phyloP scores from a whole-genome alignment of 257 asterid species.

The Schizonepeta tenuifolia region DNA sequence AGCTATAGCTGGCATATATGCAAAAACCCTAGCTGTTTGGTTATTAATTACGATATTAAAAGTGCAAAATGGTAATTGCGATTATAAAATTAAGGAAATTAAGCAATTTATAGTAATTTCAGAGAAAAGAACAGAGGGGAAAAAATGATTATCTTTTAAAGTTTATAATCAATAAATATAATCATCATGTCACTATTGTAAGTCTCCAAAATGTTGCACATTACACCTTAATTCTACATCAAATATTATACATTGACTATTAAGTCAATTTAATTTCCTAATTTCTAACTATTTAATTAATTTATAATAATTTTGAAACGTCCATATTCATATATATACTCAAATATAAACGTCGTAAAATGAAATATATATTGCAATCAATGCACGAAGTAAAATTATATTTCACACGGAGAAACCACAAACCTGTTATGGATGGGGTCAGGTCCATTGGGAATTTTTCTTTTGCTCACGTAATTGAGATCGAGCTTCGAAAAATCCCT shows the following conservation, averaged over 20 bases:
- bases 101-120: background rate
- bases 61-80: no score
- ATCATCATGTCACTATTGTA: no score
- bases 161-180: no score
- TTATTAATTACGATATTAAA: background rate
- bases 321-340: background rate
- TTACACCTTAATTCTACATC: no score
- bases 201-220: no score
- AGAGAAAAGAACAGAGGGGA: background rate
- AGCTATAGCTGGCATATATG: constrained; percentile 12
- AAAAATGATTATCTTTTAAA: no score
- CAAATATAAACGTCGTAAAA: background rate
- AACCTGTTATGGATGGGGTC: constrained; percentile 95
- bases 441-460: constrained; percentile 86
- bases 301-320: no score
- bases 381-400: background rate
- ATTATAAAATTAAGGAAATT: background rate
- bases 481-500: constrained; percentile 29
- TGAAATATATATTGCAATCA: background rate
- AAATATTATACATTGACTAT: no score
- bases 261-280: no score
- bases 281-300: no score
- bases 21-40: background rate
- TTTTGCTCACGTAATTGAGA: constrained; percentile 57
- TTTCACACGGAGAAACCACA: background rate